These are phyloP conservation scores for Arctium minus DNA, from an alignment of 129 eudicot genomes.

Conservation along the genomic window DNA sequence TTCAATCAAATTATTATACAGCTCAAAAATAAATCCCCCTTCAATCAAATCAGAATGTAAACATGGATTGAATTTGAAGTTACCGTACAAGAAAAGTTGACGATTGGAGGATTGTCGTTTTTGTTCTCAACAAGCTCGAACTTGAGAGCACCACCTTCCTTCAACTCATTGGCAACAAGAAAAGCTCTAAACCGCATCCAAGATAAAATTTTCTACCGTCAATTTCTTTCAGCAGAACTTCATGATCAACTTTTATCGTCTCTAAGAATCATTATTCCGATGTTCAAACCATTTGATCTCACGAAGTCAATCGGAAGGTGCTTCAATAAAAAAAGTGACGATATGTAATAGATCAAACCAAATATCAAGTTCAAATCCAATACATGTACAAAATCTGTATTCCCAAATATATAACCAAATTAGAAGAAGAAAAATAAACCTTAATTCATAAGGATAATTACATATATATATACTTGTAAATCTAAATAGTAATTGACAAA, in stretches of 20 bases:
- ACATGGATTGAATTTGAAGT: not conserved
- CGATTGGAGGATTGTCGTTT: not conserved
- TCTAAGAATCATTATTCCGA: not conserved
- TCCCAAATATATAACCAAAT: too few relatives aligned
- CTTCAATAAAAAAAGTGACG: not conserved
- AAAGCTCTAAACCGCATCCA: conserved; percentile 14
- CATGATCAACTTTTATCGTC: conserved; percentile 16
- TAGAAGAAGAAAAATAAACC: too few relatives aligned
- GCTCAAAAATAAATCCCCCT: too few relatives aligned
- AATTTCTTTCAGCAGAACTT: not conserved
- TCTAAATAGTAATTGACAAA: too few relatives aligned
- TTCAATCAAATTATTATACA: too few relatives aligned
- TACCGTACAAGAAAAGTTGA: not conserved
- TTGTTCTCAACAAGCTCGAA: conserved; percentile 20
- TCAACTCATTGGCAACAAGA: conserved; percentile 8
- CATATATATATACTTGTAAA: too few relatives aligned
- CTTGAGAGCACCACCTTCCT: conserved; percentile 15
- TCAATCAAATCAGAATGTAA: not conserved
- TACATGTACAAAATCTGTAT: too few relatives aligned
- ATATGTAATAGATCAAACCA: not conserved
- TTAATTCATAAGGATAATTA: too few relatives aligned
- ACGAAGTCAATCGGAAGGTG: conserved; percentile 9
- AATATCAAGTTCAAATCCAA: too few relatives aligned
- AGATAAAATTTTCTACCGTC: not conserved
- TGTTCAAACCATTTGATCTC: conserved; percentile 13